Base-by-base conservation (phyloP, 2,329 filamentous ascomycete genomes). In the Dichotomopilus funicola region DNA sequence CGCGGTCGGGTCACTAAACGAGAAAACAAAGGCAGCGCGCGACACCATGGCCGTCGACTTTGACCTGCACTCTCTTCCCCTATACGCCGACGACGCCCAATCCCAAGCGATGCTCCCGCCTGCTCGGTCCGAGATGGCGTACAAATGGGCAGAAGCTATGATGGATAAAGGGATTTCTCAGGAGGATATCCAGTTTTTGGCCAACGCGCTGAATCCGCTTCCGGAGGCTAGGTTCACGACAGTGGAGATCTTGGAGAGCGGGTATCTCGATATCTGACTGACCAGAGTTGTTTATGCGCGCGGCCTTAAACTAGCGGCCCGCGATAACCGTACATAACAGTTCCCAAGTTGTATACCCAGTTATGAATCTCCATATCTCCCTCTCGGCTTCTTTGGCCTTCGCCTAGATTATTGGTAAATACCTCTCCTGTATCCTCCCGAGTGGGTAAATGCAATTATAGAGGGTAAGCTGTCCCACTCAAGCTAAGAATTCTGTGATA, bases 111-210 rank as follows among this genome's bases (percentile, higher is more conserved):
- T 53, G 51, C 50, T 53, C 2, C 51, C 51, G 36, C 51, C 43
- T 2, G 4, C 51, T 7, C 51, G 5, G 19, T 42, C 51, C 0
- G 36, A 47, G 9, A 12, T n/a, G 36, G 51, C 51, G 31, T 47
- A 53, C 43, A 46, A 34, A 6, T 47, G 51, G 51, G 51, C 42
- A 6, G 43, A 53, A 11, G 12, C 8, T 1, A 47, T 47, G 43
- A 34, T 47, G 42, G 36, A 33, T 5, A 47, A 53, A 4, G 36
- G 51, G 19, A 31, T 53, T 5, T 11, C 35, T 6, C 12, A 33
- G 3, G 51, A 47, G 35, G 43, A 52, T 7, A 47, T 47, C 36
- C 51, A 47, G 27, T 53, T 53, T n/a, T 10, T 53, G n/a, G 49
- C 33, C 9, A 51, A 43, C 13, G 11, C 13, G 1, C 11, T 51